Percentiles rank a stretch among this genome's conserved stretches.
phyloP scores from a whole-genome alignment of 1,284 basidiomycete genomes.

The Schizophyllum amplum region DNA sequence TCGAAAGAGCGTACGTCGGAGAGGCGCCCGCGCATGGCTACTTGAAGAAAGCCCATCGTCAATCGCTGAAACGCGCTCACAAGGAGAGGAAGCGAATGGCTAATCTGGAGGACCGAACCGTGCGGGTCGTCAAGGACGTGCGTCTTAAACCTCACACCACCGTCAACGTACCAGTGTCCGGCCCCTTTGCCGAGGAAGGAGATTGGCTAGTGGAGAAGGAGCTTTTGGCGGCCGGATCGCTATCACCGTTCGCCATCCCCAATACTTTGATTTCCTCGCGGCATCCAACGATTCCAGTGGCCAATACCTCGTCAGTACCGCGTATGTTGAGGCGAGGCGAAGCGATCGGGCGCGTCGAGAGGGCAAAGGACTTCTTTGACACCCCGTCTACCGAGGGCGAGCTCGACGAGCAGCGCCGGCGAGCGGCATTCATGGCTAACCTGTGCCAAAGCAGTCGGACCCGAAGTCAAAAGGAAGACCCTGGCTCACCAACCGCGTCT shows the following conservation, averaged over 20 bases:
- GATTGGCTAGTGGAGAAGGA: slow-evolving; percentile 5
- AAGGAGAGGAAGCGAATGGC: background rate
- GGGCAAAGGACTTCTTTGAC: background rate
- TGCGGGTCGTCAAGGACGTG: background rate
- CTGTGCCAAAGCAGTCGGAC: background rate
- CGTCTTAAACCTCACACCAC: background rate
- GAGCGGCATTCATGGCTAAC: background rate
- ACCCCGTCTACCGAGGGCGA: background rate
- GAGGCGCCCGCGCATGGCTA: background rate
- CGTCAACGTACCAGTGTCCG: background rate
- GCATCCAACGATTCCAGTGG: slow-evolving; percentile 6
- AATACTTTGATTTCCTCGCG: slow-evolving; percentile 3
- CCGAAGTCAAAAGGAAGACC: too few species aligned
- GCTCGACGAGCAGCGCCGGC: background rate
- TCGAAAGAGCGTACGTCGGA: background rate
- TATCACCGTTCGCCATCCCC: slow-evolving; percentile 3
- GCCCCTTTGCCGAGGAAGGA: background rate
- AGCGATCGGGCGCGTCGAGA: background rate
- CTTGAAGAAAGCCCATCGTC: background rate
- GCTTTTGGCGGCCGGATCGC: slow-evolving; percentile 4
- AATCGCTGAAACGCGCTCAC: background rate
- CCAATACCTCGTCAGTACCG: slow-evolving; percentile 8
- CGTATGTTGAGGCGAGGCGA: slow-evolving; percentile 5
- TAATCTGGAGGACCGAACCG: background rate
- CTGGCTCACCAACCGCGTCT: too few species aligned